These are phyloP conservation scores for Phylloporus arenicola DNA, from an alignment of 768 basidiomycete genomes.

Conservation along the genomic window DNA sequence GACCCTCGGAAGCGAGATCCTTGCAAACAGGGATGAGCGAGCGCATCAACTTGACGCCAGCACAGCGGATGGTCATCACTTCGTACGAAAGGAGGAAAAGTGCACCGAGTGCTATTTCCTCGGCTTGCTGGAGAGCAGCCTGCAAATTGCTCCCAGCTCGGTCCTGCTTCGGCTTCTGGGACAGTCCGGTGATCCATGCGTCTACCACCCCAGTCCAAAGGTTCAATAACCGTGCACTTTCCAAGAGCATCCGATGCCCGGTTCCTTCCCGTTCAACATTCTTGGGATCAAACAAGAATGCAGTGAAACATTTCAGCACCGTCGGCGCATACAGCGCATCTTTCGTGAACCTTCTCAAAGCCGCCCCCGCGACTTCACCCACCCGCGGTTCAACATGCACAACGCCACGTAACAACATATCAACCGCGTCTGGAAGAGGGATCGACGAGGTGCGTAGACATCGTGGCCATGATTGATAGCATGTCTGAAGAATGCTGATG, in stretches of 20 bases:
- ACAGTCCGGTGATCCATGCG: slow-evolving; percentile 53
- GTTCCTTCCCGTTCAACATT: slow-evolving; percentile 60
- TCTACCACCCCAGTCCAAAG: slow-evolving; percentile 75
- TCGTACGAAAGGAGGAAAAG: slow-evolving; percentile 71
- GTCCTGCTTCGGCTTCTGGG: slow-evolving; percentile 36
- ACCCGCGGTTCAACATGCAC: slow-evolving; percentile 79
- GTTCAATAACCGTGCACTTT: slow-evolving; percentile 59
- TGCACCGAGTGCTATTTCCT: slow-evolving; percentile 65
- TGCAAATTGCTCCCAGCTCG: slow-evolving; percentile 39
- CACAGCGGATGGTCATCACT: slow-evolving; percentile 42
- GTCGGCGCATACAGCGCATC: slow-evolving; percentile 49
- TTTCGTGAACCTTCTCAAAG: slow-evolving; percentile 68
- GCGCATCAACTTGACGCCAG: slow-evolving; percentile 62
- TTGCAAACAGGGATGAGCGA: slow-evolving; percentile 46
- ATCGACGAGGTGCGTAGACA: slow-evolving; percentile 55
- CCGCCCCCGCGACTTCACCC: slow-evolving; percentile 58
- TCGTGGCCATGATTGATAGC: slow-evolving; percentile 83
- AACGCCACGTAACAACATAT: slow-evolving; percentile 77
- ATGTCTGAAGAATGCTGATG: slow-evolving; percentile 66
- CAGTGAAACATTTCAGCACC: slow-evolving; percentile 60
- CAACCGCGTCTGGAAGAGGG: slow-evolving; percentile 56
- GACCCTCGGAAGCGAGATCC: slow-evolving; percentile 36
- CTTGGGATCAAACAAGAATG: slow-evolving; percentile 69
- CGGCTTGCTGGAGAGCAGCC: slow-evolving; percentile 40
- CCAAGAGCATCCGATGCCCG: slow-evolving; percentile 56